Evolutionary conservation across 352 stramenopile genomes (phyloP).

Genomic region (Pythium brassicae): DNA sequence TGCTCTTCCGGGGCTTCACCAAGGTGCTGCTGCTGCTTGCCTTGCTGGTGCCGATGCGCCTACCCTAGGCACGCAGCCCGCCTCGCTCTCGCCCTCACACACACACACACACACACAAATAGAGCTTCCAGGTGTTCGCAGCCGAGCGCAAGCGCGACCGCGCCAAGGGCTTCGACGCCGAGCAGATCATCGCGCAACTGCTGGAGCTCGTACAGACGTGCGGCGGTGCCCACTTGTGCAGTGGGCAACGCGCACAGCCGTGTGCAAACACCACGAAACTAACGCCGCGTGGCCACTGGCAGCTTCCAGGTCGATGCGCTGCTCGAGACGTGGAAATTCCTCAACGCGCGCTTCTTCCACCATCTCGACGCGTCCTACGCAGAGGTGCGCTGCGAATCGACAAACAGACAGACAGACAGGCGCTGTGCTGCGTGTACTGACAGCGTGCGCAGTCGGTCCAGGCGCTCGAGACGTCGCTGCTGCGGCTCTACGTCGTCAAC

Average conservation of each 20-base stretch:
- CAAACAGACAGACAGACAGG: neutral
- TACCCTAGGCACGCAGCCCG: neutral
- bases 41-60: neutral
- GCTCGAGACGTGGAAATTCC: slow-evolving; percentile 78
- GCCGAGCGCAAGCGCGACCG: slow-evolving; percentile 72
- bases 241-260: neutral
- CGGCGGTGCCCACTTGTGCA: neutral
- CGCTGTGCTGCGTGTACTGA: neutral
- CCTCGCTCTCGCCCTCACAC: too few species aligned
- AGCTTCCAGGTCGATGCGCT: slow-evolving; percentile 77
- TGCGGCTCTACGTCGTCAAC: slow-evolving; percentile 76
- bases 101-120: neutral
- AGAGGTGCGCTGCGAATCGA: slow-evolving; percentile 21
- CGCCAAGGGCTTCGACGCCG: slow-evolving; percentile 68
- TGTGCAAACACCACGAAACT: neutral
- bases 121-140: slow-evolving; percentile 78
- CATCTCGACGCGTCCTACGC: slow-evolving; percentile 72
- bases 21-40: slow-evolving; percentile 29
- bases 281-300: neutral
- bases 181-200: slow-evolving; percentile 70
- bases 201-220: slow-evolving; percentile 58
- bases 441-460: slow-evolving; percentile 41
- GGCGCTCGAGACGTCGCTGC: slow-evolving; percentile 56
- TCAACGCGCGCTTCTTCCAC: slow-evolving; percentile 75
- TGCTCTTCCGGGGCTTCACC: slow-evolving; percentile 82